Conservation (phyloP, 257 asterid species). For the Jacaranda copaia region DNA sequence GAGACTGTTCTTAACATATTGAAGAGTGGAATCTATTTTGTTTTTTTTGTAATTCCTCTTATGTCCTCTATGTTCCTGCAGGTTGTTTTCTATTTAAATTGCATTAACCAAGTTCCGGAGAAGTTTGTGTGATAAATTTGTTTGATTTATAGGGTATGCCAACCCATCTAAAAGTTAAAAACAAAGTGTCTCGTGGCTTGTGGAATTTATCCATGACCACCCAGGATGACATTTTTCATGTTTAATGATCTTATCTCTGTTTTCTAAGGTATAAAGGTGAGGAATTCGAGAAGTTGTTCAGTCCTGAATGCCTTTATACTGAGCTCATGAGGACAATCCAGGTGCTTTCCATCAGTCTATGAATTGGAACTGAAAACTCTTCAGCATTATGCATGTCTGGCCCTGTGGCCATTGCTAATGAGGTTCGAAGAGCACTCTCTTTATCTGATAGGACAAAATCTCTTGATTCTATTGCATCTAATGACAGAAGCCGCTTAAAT, state of each 20-base stretch:
- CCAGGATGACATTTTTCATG: background rate
- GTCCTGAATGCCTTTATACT: conserved; percentile 26
- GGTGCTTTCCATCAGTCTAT: conserved; percentile 36
- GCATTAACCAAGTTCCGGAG: background rate
- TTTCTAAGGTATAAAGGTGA: conserved; percentile 34
- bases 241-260: conserved; percentile 14
- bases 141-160: background rate
- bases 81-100: conserved; percentile 16
- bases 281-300: conserved; percentile 15
- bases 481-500: conserved; percentile 43
- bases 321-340: conserved; percentile 42
- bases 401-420: conserved; percentile 65
- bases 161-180: background rate
- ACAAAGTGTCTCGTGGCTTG: background rate
- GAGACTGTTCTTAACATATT: background rate
- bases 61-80: background rate
- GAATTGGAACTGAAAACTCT: conserved; percentile 47
- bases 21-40: conserved; percentile 12
- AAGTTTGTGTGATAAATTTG: conserved; percentile 14
- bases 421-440: conserved; percentile 58
- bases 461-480: conserved; percentile 46
- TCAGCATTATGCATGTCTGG: conserved; percentile 93
- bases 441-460: conserved; percentile 70
- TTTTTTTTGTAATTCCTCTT: conserved; percentile 1
- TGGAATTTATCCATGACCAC: conserved; percentile 1